Evolutionary conservation across 2,329 filamentous ascomycete species (phyloP), one percentile per base, ranked within the genome.

Genomic region (Colletotrichum sp.): DNA sequence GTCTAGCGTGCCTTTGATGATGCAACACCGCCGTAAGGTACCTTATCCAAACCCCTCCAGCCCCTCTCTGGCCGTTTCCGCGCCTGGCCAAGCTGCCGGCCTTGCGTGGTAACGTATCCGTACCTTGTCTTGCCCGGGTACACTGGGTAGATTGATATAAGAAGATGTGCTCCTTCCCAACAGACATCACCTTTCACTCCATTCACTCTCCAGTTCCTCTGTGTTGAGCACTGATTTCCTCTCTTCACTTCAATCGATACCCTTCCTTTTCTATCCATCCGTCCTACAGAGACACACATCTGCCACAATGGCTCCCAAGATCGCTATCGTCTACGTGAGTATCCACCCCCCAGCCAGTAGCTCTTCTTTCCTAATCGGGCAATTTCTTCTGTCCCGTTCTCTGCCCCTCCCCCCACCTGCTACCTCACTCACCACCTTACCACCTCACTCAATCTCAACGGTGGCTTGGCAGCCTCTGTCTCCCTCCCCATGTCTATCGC

Each of bases 301-400:
- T 73, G 78, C 83, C 89, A 90, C 82, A 82, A 98, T 98, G 95
- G 95, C 95, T 88, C 95, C 95, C 86, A 98, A 95, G 90, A 92
- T 98, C 84, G 96, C 96, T 81, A 97, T 98, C 87, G 92, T 98
- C 85, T 98, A 92, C 86, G 95, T 96, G 90, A 81, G 94, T 91
- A 64, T 6, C 39, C 27, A 22, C 27, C 25, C 8, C 19, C 44
- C n/a, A 22, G n/a, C 11, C 44, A 7, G 12, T 13, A 22, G 44
- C 44, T 62, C 61, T 68, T 71, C 66, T 63, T 72, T 71, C 71
- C 71, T n/a, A 71, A 71, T 71, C 57, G 30, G 71, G 77, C 57
- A 71, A 59, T 70, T 67, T 57, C 9, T 61, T 70, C 65, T 69
- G 65, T 57, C 72, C 68, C 52, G 73, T 49, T 39, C 69, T 57